These are phyloP conservation scores for Verticillium albo-atrum DNA, from an alignment of 2,329 filamentous ascomycete species.

Conservation along the genomic window DNA sequence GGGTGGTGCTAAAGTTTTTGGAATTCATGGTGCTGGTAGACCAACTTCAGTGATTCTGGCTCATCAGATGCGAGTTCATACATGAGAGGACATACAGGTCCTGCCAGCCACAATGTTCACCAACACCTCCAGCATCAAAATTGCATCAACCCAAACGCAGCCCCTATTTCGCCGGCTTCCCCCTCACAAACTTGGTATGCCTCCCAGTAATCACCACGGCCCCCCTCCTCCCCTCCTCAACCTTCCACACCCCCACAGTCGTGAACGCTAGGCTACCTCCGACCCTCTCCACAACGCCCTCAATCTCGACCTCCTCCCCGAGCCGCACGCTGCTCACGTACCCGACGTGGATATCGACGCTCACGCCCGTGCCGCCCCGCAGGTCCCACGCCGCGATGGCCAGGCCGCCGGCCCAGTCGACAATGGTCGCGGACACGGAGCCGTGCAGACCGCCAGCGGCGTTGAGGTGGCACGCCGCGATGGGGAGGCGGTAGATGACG, in stretches of 20 bases:
- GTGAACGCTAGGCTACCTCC: slow-evolving; percentile 62
- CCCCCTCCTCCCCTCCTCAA: slow-evolving; percentile 7
- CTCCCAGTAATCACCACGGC: slow-evolving; percentile 9
- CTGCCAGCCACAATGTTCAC: too few species aligned
- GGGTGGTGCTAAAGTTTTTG: too few species aligned
- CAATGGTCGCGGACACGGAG: slow-evolving; percentile 64
- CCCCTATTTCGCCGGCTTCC: slow-evolving; percentile 2
- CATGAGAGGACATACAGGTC: too few species aligned
- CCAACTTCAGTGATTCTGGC: too few species aligned
- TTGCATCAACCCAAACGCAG: too few species aligned
- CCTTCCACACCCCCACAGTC: slow-evolving; percentile 12
- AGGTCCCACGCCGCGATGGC: slow-evolving; percentile 65
- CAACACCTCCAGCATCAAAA: too few species aligned
- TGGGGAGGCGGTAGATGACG: slow-evolving; percentile 12
- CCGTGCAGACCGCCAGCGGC: slow-evolving; percentile 60
- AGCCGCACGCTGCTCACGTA: slow-evolving; percentile 60
- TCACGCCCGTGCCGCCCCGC: slow-evolving; percentile 60
- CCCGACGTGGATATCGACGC: slow-evolving; percentile 69
- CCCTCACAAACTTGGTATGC: slow-evolving; percentile 13
- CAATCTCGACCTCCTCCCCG: slow-evolving; percentile 65
- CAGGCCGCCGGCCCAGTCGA: slow-evolving; percentile 71
- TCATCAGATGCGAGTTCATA: too few species aligned
- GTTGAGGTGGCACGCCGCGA: slow-evolving; percentile 15
- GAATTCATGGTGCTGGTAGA: too few species aligned
- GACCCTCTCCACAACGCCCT: slow-evolving; percentile 60